Base-by-base conservation (phyloP, 192 early-diverging fungal genomes). In the Geosiphon pyriformis region DNA sequence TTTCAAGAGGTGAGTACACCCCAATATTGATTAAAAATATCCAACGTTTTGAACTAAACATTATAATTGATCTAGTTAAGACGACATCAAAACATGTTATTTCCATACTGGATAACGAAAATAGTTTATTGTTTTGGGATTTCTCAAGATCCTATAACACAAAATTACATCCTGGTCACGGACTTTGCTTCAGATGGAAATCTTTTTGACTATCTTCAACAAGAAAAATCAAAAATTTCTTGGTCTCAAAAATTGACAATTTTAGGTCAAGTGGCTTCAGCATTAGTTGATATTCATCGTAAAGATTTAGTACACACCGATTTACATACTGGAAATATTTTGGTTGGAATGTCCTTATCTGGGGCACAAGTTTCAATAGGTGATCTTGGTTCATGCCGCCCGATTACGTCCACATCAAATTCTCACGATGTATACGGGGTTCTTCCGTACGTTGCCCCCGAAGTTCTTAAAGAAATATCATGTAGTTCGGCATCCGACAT, bases 91-190 rank as follows among this genome's bases (percentile, higher is more conserved):
- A 1, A n/a, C 7, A 23, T 29, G 25, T 57, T 30, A n/a, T 17
- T 33, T 57, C 30, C 26, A 12, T 6, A 29, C 4, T 15, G 31
- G 2, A 30, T 57, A 31, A 30, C 11, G 30, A 57, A 30, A 20
- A 61, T 61, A 12, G 27, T 61, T 48, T 32, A 61, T 61, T 61
- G 60, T 11, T 61, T 47, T 27, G 60, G 60, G 0, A 32, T 61
- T 7, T 46, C 60, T 17, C 42, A 35, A 37, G 42, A 61, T n/a
- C 60, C 60, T 2, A 10, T 26, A 26, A 48, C 60, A 23, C 32
- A 35, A 26, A 1, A 48, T 29, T 61, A 61, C 29, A 48, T 48
- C 20, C 31, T 61, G n/a, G 60, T 61, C 20, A 12, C 27, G 22
- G 35, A 61, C 15, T 46, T 7, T 27, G 42, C 60, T 46, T 25